Base-by-base conservation (phyloP, 1,284 basidiomycete genomes). In the Boletellus deceptivus region DNA sequence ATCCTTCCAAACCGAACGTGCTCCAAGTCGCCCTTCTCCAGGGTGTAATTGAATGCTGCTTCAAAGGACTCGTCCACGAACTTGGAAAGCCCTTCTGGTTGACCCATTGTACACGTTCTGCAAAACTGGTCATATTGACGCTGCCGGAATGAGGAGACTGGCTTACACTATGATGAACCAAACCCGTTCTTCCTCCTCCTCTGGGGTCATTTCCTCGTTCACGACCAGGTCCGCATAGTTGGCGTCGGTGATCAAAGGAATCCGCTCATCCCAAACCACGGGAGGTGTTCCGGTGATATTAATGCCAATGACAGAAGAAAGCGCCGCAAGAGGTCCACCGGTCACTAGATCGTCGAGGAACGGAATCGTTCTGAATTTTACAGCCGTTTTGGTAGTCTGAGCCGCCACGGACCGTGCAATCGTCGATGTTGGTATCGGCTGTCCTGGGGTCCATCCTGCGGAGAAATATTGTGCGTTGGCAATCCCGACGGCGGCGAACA, bases 1-100 rank as follows among this genome's bases (percentile, higher is more conserved):
- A 91, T 83, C 52, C 89, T 82, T 44, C 80, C 89, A 78, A 85
- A 91, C 48, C 79, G 80, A 44, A 91, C 79, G 62, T 89, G 65
- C 1, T 80, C 80, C 24, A 90, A 70, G 64, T 88, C 88, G 9
- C 74, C 76, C n/a, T 75, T 77, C 17, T 80, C 65, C 37, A 79
- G 52, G 3, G 83, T 79, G 51, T 76, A 70, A 63, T 89, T 86
- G 65, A 75, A 90, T 3, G 87, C 78, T 7, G 74, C 71, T 59
- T 91, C 89, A 57, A 89, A 90, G 37, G 80, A 70, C 34, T 80
- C 63, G 68, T 91, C 89, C 20, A 87, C 75, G 43, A 76, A 75
- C 64, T 82, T 79, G 2, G 88, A 89, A 39, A 91, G 57, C 3
- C 80, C 80, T 31, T 84, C 83, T 55, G 77, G 75, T 52, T 75